Percentiles rank a stretch among this genome's conserved stretches.
phyloP scores from a whole-genome alignment of 805 yeast genomes.

The Candida maris region DNA sequence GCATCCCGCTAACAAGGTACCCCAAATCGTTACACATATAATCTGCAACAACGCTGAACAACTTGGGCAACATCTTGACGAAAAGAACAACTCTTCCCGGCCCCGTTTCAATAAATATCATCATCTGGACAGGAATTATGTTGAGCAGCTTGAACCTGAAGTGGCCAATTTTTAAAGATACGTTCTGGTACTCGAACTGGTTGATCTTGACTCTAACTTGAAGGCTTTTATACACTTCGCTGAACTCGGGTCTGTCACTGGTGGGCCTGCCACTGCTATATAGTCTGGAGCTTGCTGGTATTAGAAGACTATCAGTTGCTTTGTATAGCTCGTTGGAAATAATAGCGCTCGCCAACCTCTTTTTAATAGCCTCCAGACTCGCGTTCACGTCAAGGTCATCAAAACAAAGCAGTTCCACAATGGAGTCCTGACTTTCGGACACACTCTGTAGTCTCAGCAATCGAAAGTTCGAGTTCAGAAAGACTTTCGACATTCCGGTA shows the following conservation, averaged over 20 bases:
- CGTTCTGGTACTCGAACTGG: constrained; percentile 9
- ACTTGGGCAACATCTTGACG: constrained; percentile 18
- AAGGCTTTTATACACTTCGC: constrained; percentile 19
- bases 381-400: constrained; percentile 19
- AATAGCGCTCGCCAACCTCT: constrained; percentile 21
- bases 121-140: constrained; percentile 26
- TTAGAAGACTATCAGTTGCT: constrained; percentile 8
- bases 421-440: constrained; percentile 11
- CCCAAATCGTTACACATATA: constrained; percentile 24
- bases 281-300: constrained; percentile 22
- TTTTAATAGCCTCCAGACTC: constrained; percentile 15
- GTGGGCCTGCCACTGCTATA: constrained; percentile 20
- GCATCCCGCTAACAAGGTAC: constrained; percentile 16
- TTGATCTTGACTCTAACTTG: constrained; percentile 24
- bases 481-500: constrained; percentile 27
- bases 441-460: constrained; percentile 13
- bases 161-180: constrained; percentile 23
- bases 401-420: constrained; percentile 26
- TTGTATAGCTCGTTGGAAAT: constrained; percentile 21
- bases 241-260: constrained; percentile 21
- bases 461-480: constrained; percentile 25
- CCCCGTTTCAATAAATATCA: constrained; percentile 23
- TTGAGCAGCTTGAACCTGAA: constrained; percentile 28
- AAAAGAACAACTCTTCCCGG: constrained; percentile 21
- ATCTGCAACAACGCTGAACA: constrained; percentile 18